phyloP scores from a whole-genome alignment of 164 flowering plant genomes.

The Magnolia officinalis region DNA sequence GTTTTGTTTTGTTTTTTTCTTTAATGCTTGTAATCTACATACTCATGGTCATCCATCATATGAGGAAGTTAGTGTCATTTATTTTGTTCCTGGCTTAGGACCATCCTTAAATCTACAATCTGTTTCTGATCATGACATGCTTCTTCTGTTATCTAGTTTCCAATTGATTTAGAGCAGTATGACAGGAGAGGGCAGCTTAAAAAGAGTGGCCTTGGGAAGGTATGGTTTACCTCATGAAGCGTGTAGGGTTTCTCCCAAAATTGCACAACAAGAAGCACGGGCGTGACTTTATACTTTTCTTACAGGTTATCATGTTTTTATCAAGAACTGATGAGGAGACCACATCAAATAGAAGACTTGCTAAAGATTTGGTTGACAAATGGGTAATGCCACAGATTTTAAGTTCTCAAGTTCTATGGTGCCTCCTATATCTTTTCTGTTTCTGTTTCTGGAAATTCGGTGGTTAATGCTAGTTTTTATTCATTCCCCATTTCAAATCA shows the following conservation, averaged over 20 bases:
- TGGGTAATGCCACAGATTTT: slow-evolving; percentile 60
- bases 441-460: neutral
- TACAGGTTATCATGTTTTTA: slow-evolving; percentile 95
- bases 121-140: slow-evolving; percentile 13
- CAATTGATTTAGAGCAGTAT: slow-evolving; percentile 77
- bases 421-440: neutral
- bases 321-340: slow-evolving; percentile 96
- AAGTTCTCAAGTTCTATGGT: neutral
- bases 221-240: slow-evolving; percentile 12
- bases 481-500: neutral
- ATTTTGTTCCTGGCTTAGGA: neutral
- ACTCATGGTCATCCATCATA: neutral
- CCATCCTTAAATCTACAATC: neutral
- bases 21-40: neutral
- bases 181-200: slow-evolving; percentile 83
- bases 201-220: slow-evolving; percentile 94
- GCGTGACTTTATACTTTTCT: neutral
- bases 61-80: neutral
- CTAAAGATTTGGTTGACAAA: slow-evolving; percentile 94
- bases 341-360: slow-evolving; percentile 79
- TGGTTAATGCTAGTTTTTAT: neutral
- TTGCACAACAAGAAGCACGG: neutral
- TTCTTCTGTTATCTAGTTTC: slow-evolving; percentile 53
- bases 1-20: neutral
- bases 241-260: neutral